Percentiles rank a stretch among this genome's conserved stretches.
Conservation (phyloP, 176 grass and related monocot genomes). For the Cenchrus americanus region DNA sequence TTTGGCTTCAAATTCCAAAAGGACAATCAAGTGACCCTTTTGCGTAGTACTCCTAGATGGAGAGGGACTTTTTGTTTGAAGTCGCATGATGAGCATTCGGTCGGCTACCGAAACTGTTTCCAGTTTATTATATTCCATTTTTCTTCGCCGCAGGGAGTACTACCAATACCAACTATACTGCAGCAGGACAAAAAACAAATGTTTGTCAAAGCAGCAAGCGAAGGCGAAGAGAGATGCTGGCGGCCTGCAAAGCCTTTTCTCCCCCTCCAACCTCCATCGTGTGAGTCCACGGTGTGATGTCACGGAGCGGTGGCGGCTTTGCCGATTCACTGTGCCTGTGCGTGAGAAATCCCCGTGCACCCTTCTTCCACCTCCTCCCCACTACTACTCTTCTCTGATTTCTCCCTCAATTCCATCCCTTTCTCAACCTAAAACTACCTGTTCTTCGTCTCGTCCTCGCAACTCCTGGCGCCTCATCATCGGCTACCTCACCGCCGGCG, state of each 20-base stretch:
- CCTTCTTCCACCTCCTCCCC: neutral
- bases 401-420: conserved; percentile 1
- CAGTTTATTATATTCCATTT: neutral
- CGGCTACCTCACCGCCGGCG: neutral
- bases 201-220: conserved; percentile 10
- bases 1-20: too few relatives aligned
- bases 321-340: conserved; percentile 21
- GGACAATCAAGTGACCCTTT: neutral
- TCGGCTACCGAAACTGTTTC: neutral
- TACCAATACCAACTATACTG: neutral
- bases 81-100: neutral
- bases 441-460: neutral
- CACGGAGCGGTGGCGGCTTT: conserved; percentile 24
- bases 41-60: neutral
- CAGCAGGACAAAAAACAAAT: neutral
- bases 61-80: neutral
- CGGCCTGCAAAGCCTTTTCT: neutral
- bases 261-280: neutral
- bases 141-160: neutral
- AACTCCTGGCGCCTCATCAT: neutral
- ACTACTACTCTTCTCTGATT: neutral
- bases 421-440: neutral
- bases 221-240: neutral
- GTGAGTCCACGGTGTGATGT: conserved; percentile 27
- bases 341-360: conserved; percentile 30